Percentiles rank a stretch among this genome's conserved stretches.
phyloP scores from a whole-genome alignment of 371 early-diverging fungal species.

The Mortierella polycephala region DNA sequence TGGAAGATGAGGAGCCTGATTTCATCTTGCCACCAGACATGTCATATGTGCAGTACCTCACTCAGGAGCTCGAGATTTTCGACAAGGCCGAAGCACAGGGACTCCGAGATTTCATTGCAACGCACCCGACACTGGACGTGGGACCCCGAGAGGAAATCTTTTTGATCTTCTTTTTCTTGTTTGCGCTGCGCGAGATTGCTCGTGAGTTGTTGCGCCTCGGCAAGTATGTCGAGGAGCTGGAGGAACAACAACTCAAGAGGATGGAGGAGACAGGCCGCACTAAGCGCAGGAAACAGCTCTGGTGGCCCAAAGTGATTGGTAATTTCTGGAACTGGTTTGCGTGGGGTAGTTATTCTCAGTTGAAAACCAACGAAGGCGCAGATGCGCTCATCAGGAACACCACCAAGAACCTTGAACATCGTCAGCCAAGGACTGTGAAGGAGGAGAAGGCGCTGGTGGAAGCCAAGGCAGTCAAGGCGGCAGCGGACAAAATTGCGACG shows the following conservation, averaged over 20 bases:
- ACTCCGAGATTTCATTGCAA: slow-evolving; percentile 41
- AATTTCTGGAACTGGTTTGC: slow-evolving; percentile 66
- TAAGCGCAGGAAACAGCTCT: slow-evolving; percentile 57
- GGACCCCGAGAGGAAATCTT: slow-evolving; percentile 70
- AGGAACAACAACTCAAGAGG: slow-evolving; percentile 29
- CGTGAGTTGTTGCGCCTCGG: slow-evolving; percentile 63
- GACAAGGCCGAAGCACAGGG: slow-evolving; percentile 47
- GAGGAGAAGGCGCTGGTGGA: slow-evolving; percentile 40
- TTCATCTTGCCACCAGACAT: slow-evolving; percentile 57
- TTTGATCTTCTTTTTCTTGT: slow-evolving; percentile 72
- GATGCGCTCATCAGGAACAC: slow-evolving; percentile 26
- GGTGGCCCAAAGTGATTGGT: slow-evolving; percentile 62
- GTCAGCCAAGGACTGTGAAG: slow-evolving; percentile 31
- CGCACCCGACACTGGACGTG: slow-evolving; percentile 58
- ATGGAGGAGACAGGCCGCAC: slow-evolving; percentile 28
- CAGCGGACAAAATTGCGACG: slow-evolving; percentile 32
- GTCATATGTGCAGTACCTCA: slow-evolving; percentile 60
- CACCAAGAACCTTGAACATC: slow-evolving; percentile 43
- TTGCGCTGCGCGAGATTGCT: slow-evolving; percentile 69
- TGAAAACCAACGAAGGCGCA: slow-evolving; percentile 42
- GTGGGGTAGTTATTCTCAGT: slow-evolving; percentile 58
- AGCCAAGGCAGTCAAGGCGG: slow-evolving; percentile 45
- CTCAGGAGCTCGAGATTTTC: slow-evolving; percentile 57
- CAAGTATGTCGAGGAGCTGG: slow-evolving; percentile 54
- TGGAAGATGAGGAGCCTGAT: slow-evolving; percentile 51